Conservation (phyloP, 257 asterid genomes). For the Penstemon davidsonii region DNA sequence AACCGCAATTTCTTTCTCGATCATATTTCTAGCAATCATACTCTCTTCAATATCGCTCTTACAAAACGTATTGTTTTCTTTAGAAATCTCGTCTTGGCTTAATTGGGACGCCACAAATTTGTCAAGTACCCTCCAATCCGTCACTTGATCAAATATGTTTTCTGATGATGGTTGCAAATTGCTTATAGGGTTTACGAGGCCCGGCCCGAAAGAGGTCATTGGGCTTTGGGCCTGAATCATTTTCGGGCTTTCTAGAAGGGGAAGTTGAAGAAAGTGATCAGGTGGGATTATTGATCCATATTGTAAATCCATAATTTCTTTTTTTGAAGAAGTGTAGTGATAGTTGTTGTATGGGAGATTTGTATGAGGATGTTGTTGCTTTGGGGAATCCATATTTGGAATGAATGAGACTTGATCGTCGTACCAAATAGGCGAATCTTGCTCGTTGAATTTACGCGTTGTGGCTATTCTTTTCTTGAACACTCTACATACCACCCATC, state of each 20-base stretch:
- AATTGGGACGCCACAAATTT: slow-evolving; percentile 88
- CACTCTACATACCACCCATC: slow-evolving; percentile 94
- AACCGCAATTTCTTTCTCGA: slow-evolving; percentile 38
- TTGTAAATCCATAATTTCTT: slow-evolving; percentile 45
- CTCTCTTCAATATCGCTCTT: slow-evolving; percentile 1
- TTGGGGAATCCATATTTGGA: slow-evolving; percentile 55
- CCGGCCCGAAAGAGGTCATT: slow-evolving; percentile 29
- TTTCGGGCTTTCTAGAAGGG: slow-evolving; percentile 61
- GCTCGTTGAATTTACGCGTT: slow-evolving; percentile 52
- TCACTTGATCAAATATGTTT: slow-evolving; percentile 43
- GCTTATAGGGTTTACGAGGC: slow-evolving; percentile 16
- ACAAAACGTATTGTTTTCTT: slow-evolving; percentile 38
- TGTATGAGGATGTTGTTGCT: slow-evolving; percentile 31
- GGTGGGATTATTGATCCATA: slow-evolving; percentile 29
- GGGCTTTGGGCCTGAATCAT: slow-evolving; percentile 32
- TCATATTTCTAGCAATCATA: slow-evolving; percentile 19
- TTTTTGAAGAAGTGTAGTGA: slow-evolving; percentile 48
- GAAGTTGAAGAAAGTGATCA: slow-evolving; percentile 63
- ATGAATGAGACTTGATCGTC: slow-evolving; percentile 67
- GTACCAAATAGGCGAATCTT: slow-evolving; percentile 84
- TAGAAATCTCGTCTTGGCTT: slow-evolving; percentile 60
- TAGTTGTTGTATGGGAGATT: slow-evolving; percentile 32
- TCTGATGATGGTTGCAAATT: slow-evolving; percentile 32
- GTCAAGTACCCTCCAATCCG: slow-evolving; percentile 84
- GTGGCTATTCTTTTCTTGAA: slow-evolving; percentile 76